These are phyloP conservation scores for Fusarium kyushuense DNA, from an alignment of 2,329 filamentous ascomycete genomes.

Conservation along the genomic window DNA sequence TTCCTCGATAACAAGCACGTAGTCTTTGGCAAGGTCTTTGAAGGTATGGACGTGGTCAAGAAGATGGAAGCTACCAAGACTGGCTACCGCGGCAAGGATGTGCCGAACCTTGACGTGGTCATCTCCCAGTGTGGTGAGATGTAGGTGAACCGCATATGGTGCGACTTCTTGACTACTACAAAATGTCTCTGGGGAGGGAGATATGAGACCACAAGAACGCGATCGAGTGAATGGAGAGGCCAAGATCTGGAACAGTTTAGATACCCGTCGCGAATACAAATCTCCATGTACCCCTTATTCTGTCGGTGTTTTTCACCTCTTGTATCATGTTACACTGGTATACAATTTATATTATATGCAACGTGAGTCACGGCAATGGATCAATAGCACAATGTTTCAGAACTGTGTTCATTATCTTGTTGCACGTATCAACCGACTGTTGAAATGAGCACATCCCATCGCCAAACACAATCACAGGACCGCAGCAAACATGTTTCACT, in stretches of 20 bases:
- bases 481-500: slow-evolving; percentile 18
- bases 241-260: slow-evolving; percentile 33
- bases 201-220: not conserved
- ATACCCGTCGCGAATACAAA: slow-evolving; percentile 37
- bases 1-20: slow-evolving; percentile 95
- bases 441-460: slow-evolving; percentile 2
- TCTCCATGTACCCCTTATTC: slow-evolving; percentile 21
- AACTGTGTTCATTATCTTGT: not conserved
- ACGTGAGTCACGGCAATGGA: not conserved
- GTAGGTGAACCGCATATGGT: slow-evolving; percentile 59
- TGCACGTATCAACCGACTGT: not conserved
- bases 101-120: slow-evolving; percentile 85
- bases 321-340: slow-evolving; percentile 29
- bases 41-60: slow-evolving; percentile 88
- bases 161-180: not conserved
- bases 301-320: slow-evolving; percentile 34
- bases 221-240: slow-evolving; percentile 13
- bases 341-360: slow-evolving; percentile 11
- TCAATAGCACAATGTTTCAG: not conserved
- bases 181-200: slow-evolving; percentile 1
- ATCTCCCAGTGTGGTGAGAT: slow-evolving; percentile 94
- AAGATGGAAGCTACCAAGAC: slow-evolving; percentile 95
- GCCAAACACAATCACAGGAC: slow-evolving; percentile 4
- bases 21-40: slow-evolving; percentile 90
- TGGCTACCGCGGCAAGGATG: slow-evolving; percentile 77